Percentiles rank a stretch among this genome's conserved stretches.
phyloP scores from a whole-genome alignment of 768 basidiomycete genomes.

The Boletus patriciae region DNA sequence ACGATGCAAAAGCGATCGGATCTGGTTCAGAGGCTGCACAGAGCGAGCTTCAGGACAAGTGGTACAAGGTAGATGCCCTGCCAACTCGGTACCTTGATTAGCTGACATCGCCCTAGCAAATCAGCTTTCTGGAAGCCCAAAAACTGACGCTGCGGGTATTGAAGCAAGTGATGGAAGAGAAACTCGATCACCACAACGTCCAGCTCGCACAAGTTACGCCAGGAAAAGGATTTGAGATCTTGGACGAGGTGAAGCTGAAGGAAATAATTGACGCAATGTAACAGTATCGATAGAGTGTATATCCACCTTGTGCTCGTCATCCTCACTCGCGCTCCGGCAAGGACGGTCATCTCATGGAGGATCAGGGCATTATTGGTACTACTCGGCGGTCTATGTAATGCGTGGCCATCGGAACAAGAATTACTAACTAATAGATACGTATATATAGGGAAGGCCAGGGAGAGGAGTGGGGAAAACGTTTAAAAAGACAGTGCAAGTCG shows the following conservation, averaged over 20 bases:
- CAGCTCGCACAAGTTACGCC: constrained; percentile 95
- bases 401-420: constrained; percentile 1
- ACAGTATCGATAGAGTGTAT: constrained; percentile 26
- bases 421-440: constrained; percentile 25
- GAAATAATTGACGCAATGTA: constrained; percentile 83
- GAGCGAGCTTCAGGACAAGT: constrained; percentile 94
- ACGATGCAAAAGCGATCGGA: constrained; percentile 98
- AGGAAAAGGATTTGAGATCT: constrained; percentile 82
- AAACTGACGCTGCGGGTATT: constrained; percentile 81
- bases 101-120: constrained; percentile 58
- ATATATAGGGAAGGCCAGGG: constrained; percentile 16
- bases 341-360: background rate
- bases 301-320: background rate
- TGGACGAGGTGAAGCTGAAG: constrained; percentile 79
- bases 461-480: background rate
- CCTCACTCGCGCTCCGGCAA: background rate
- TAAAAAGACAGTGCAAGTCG: constrained; percentile 15
- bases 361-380: background rate
- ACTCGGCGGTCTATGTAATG: constrained; percentile 5
- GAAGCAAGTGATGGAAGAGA: constrained; percentile 99
- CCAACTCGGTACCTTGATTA: background rate
- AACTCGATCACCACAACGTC: constrained; percentile 97
- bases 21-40: constrained; percentile 98
- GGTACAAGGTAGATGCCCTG: constrained; percentile 70
- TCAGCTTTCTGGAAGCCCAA: constrained; percentile 88